A percentile compares a stretch with the other conserved stretches of the same genome.
phyloP scores from a whole-genome alignment of 164 flowering plant genomes.

The Hamamelis virginiana region DNA sequence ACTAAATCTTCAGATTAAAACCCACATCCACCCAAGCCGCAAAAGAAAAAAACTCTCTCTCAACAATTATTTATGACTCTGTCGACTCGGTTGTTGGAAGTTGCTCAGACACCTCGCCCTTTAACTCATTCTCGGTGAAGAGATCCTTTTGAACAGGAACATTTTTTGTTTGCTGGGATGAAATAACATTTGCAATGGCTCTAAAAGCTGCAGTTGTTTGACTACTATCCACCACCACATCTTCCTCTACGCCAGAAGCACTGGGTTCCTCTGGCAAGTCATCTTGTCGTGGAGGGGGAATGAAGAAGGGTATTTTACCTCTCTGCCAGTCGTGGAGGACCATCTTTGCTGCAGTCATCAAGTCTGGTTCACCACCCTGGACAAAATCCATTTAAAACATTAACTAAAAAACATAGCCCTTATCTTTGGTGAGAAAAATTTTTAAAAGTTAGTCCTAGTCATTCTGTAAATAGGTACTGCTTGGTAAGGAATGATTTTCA shows the following conservation, averaged over 20 bases:
- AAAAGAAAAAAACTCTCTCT: no score
- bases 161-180: conserved; percentile 66
- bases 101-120: conserved; percentile 20
- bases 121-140: conserved; percentile 53
- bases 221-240: conserved; percentile 35
- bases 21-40: no score
- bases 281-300: conserved; percentile 65
- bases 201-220: conserved; percentile 60
- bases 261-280: conserved; percentile 34
- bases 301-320: conserved; percentile 90
- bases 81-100: background rate
- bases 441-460: no score
- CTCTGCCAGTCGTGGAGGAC: conserved; percentile 98
- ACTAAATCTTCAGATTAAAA: no score
- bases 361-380: conserved; percentile 97
- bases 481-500: no score
- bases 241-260: conserved; percentile 22
- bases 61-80: background rate
- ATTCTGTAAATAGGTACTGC: no score
- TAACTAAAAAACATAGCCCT: background rate
- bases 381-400: background rate
- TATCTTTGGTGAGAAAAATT: no score
- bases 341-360: conserved; percentile 90
- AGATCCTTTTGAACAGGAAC: conserved; percentile 84
- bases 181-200: conserved; percentile 72